Evolutionary conservation across 129 eudicot species (phyloP).

Genomic region (Heracleum sosnowskyi): DNA sequence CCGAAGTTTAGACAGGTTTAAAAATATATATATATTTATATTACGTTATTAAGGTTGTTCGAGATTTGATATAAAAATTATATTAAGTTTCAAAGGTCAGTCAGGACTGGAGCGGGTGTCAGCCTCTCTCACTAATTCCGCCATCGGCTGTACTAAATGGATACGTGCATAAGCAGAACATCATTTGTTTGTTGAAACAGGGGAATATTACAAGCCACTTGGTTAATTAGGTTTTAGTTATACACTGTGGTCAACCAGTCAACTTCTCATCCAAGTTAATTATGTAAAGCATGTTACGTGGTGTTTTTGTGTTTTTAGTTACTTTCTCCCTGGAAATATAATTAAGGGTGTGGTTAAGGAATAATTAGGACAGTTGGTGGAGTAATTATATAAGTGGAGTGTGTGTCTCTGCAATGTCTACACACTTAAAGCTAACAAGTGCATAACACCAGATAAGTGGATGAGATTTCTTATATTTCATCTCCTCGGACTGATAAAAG

Average conservation of each 20-base stretch:
- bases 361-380: slow-evolving; percentile 3
- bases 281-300: neutral
- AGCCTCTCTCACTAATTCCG: neutral
- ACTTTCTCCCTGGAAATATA: neutral
- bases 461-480: neutral
- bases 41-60: too few species aligned
- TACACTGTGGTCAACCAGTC: slow-evolving; percentile 20
- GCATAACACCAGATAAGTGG: slow-evolving; percentile 15
- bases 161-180: slow-evolving; percentile 1
- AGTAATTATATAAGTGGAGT: slow-evolving; percentile 2
- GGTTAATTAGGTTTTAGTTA: slow-evolving; percentile 13
- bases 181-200: slow-evolving; percentile 26
- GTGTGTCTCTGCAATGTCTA: neutral
- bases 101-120: neutral
- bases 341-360: slow-evolving; percentile 7
- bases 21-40: too few species aligned
- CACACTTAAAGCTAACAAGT: slow-evolving; percentile 4
- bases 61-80: neutral
- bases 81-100: neutral
- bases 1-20: too few species aligned
- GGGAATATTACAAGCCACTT: slow-evolving; percentile 14
- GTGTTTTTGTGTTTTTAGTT: slow-evolving; percentile 1
- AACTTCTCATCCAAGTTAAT: neutral
- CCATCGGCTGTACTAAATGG: neutral
- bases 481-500: slow-evolving; percentile 13